These are phyloP conservation scores for Aspergillus sp. DNA, from an alignment of 2,329 filamentous ascomycete species.

Conservation along the genomic window DNA sequence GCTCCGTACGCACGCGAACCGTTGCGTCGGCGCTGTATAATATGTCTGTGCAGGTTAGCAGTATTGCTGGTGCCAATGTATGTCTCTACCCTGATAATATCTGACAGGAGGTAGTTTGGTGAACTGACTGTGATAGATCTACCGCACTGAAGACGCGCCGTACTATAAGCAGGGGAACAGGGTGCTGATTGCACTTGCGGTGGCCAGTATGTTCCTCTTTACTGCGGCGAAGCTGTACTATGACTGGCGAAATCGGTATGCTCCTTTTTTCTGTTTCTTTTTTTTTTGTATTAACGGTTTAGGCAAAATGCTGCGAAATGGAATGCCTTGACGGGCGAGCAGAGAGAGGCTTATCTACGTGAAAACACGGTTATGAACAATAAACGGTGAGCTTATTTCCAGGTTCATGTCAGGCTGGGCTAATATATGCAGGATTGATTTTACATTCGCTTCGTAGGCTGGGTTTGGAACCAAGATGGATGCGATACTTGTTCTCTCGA, in stretches of 20 bases:
- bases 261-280: no score
- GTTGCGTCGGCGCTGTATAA: neutral
- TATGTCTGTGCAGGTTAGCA: neutral
- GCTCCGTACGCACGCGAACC: slow-evolving; percentile 18
- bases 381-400: slow-evolving; percentile 36
- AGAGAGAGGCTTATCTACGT: slow-evolving; percentile 38
- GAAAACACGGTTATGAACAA: slow-evolving; percentile 42
- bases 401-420: neutral
- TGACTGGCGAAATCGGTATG: neutral
- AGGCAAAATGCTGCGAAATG: slow-evolving; percentile 37
- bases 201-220: slow-evolving; percentile 43
- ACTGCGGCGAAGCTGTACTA: neutral
- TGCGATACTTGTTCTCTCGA: no score
- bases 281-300: neutral
- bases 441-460: neutral
- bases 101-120: no score
- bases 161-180: slow-evolving; percentile 60
- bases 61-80: neutral
- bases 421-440: neutral
- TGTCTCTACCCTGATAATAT: neutral
- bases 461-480: no score
- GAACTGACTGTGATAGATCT: slow-evolving; percentile 51
- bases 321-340: slow-evolving; percentile 39
- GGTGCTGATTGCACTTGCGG: slow-evolving; percentile 54
- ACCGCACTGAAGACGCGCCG: slow-evolving; percentile 55